These are phyloP conservation scores for Clausena lansium DNA, from an alignment of 345 rosid genomes.

Conservation along the genomic window DNA sequence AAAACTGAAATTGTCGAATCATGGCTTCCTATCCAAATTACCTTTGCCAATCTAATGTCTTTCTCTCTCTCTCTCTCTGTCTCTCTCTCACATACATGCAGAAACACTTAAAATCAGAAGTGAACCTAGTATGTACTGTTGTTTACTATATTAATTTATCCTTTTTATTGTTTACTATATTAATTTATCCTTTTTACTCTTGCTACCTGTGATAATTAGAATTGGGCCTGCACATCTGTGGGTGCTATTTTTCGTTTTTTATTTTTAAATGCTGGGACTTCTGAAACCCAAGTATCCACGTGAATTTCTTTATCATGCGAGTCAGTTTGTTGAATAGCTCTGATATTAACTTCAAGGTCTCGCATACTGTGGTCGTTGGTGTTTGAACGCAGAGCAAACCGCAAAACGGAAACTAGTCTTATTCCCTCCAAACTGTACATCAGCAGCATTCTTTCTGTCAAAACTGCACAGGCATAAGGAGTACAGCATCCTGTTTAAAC, in stretches of 20 bases:
- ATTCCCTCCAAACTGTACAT: background rate
- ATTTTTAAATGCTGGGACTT: background rate
- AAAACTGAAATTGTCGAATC: background rate
- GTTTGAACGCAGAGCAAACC: background rate
- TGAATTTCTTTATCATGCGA: background rate
- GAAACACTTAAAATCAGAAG: too few relatives aligned
- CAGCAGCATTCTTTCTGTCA: background rate
- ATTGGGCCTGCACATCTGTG: background rate
- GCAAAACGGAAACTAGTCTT: background rate
- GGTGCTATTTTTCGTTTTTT: background rate
- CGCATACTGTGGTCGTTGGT: background rate
- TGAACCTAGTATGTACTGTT: background rate
- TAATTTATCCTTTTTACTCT: background rate
- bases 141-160: background rate
- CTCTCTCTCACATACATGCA: background rate
- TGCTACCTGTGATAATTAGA: background rate
- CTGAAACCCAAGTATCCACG: background rate
- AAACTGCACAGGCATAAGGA: background rate
- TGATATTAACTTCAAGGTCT: background rate
- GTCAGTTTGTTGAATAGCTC: background rate
- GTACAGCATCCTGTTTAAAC: background rate
- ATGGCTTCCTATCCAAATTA: background rate
- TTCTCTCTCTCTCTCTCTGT: background rate
- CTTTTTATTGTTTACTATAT: background rate
- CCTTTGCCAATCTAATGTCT: background rate